Evolutionary conservation across 768 basidiomycete genomes (phyloP), one percentile per base, ranked within the genome.

Genomic region (Suillus americanus): DNA sequence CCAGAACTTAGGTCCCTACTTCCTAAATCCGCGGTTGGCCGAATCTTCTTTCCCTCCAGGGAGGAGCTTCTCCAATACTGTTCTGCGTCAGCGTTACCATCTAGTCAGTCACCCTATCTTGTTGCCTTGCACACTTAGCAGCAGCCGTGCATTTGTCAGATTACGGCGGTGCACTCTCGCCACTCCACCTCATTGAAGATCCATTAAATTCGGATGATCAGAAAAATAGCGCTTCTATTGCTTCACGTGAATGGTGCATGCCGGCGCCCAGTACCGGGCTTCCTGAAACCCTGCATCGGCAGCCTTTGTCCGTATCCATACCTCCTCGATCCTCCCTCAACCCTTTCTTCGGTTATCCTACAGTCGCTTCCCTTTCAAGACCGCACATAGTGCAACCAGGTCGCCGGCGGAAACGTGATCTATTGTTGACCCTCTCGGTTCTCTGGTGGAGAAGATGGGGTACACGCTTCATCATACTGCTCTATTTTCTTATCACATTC

Each of bases 321-420:
- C 80, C 87, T 10, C 81, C 88, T 23, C 85, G 83, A 37, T 91
- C 90, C 33, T 71, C 78, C 43, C 75, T 85, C 46, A 92, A 91
- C 67, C 91, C 91, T 1, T 92, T 88, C 75, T 93, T 85, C 66
- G 91, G 91, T 4, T 92, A 92, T 70, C 89, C 90, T 7, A 80
- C 81, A 14, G 38, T 68, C 46, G 48, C 79, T 6, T 72, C 74
- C 68, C 64, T 73, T 69, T 55, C 70, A 28, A 60, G 55, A 9
- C 76, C 82, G 18, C 77, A 82, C 59, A 74, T 78, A 18, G 79
- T 89, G 66, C 82, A 80, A 43, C 81, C 86, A 72, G 88, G 89
- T 45, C 89, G 87, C 40, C 83, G 85, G 63, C 84, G 90, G 61
- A 89, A 88, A 66, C 83, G 89, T 68, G 90, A 91, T 72, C 82